Conservation (phyloP, 140 eudicot species). For the Oenanthe javanica region DNA sequence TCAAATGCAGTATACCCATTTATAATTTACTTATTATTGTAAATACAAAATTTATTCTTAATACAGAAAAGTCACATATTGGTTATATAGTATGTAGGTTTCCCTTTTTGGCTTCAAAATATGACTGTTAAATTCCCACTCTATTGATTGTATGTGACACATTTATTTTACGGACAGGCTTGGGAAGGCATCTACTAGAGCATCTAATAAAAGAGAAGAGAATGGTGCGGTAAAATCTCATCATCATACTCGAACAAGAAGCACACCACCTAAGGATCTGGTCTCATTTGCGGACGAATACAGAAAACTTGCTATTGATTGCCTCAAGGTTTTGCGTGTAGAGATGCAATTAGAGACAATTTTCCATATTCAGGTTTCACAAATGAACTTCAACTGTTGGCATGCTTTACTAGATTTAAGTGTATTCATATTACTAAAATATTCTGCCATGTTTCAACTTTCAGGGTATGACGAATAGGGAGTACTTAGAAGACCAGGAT, state of each 20-base stretch:
- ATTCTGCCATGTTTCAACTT: background rate
- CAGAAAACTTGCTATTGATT: constrained; percentile 88
- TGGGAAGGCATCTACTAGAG: constrained; percentile 56
- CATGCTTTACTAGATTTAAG: background rate
- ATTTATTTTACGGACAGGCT: constrained; percentile 42
- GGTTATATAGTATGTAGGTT: background rate
- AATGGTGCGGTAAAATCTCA: constrained; percentile 31
- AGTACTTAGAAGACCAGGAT: constrained; percentile 94
- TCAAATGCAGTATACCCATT: background rate
- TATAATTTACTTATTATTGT: background rate
- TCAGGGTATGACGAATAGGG: constrained; percentile 84
- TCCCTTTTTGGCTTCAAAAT: background rate
- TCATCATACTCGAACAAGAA: constrained; percentile 60
- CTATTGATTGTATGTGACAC: background rate
- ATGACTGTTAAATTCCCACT: background rate
- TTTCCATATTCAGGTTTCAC: constrained; percentile 84
- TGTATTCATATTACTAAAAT: background rate
- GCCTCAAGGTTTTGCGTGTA: constrained; percentile 90
- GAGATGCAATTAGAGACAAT: constrained; percentile 96
- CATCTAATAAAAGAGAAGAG: constrained; percentile 45
- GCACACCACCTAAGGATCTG: constrained; percentile 68
- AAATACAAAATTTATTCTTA: background rate
- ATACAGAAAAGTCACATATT: background rate
- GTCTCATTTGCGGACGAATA: constrained; percentile 90
- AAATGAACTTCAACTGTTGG: background rate